Evolutionary conservation across 129 eudicot species (phyloP), one percentile per base, ranked within the genome.

Genomic region (Pseudognaphalium luteoalbum): DNA sequence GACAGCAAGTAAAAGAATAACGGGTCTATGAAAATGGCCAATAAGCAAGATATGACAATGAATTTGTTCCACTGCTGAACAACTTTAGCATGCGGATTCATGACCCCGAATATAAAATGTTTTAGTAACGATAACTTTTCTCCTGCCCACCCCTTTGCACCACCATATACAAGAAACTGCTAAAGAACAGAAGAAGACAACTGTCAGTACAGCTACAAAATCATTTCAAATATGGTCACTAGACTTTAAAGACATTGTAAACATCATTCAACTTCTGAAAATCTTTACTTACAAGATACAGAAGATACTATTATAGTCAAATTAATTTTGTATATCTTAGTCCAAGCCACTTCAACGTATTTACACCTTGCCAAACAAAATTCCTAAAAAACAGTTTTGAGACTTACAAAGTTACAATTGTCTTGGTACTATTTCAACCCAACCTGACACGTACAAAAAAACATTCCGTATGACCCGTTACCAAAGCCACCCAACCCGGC

Each of bases 11-110:
- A 88, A 83, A 88, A 88, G 92, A 93, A 93, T 41, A 93, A 41
- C 3, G 98, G 98, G 77, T 93, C 98, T 34, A 90, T 20, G 81
- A 93, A 90, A 32, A 90, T 81, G 28, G 96, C 87, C 11, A 88
- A 71, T 37, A 90, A 73, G 71, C 90, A 85, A 69, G 89, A 85
- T 74, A 86, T 83, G 63, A 88, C 90, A 60, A 93, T 84, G 64
- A 93, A 93, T 67, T 88, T 81, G 81, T 86, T 90, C 98, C 96
- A 90, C 69, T 37, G 73, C 66, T 90, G 98, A 80, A 93, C 86
- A 62, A 68, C 63, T 78, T 78, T 86, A 35, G 91, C 83, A 83
- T 90, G 95, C 32, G 96, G 98, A 83, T 90, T 93, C 86, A 85
- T 88, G 76, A 93, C 88, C 47, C 90, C 89, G 0, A 86, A 86